phyloP scores from a whole-genome alignment of 441 rosid genomes.

The Dalechampia spathulata region DNA sequence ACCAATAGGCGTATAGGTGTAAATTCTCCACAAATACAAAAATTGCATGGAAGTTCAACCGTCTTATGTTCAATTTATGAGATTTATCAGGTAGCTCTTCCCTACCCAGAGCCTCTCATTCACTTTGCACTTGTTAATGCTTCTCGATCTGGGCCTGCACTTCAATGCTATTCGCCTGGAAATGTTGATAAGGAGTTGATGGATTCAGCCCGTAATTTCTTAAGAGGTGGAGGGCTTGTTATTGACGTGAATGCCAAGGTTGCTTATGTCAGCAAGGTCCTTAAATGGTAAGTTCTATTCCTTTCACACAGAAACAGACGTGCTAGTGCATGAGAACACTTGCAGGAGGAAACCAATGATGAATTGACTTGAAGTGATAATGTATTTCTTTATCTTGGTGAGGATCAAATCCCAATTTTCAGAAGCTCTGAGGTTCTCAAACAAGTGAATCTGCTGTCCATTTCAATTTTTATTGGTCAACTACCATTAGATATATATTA shows the following conservation, averaged over 20 bases:
- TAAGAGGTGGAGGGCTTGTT: slow-evolving; percentile 64
- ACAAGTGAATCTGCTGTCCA: background rate
- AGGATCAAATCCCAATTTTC: background rate
- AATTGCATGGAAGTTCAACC: background rate
- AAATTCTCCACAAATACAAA: too few species aligned
- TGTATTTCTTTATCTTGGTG: background rate
- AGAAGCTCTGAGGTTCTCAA: background rate
- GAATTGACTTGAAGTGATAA: too few species aligned
- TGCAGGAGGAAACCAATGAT: background rate
- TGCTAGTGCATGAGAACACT: background rate
- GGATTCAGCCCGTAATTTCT: slow-evolving; percentile 59
- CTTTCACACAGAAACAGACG: too few species aligned
- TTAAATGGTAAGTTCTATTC: slow-evolving; percentile 47
- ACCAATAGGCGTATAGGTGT: too few species aligned
- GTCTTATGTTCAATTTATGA: background rate
- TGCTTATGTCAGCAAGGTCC: slow-evolving; percentile 52
- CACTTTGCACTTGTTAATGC: slow-evolving; percentile 81
- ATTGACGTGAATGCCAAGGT: slow-evolving; percentile 45
- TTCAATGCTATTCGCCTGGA: slow-evolving; percentile 59
- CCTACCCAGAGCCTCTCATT: slow-evolving; percentile 42
- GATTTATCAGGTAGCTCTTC: slow-evolving; percentile 44
- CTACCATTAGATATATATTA: background rate
- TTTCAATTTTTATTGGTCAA: background rate
- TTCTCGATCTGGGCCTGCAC: slow-evolving; percentile 74
- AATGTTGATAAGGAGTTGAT: slow-evolving; percentile 70